Base-by-base conservation (phyloP, 306 rosid species). In the Geum urbanum region DNA sequence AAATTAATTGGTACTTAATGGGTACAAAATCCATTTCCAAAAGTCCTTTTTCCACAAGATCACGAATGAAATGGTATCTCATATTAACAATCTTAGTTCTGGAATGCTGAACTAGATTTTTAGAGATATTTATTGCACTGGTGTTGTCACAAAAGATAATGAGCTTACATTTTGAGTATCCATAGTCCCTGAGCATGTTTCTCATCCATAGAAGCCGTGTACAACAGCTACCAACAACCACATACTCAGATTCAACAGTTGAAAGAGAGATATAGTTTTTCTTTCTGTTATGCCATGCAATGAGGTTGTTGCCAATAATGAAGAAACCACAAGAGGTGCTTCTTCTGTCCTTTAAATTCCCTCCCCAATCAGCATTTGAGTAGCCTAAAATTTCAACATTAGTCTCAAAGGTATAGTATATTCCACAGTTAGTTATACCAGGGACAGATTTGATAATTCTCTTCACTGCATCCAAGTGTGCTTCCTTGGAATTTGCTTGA, bases 351-450 rank as follows among this genome's bases (percentile, higher is more conserved):
- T 35, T 9, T 1, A 15, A 1, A 1, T 59, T 59, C 0, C 32
- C 27, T 39, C 8, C 66, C 48, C 15, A 61, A 8, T 61, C 48
- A 0, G 4, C 20, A 61, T 61, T 4, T 0, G 16, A 61, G 2
- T 3, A 61, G 0, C 27, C 0, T 8, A 2, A 27, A 12, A 61
- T n/a, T 3, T 40, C 48, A 4, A 2, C 46, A 39, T 61, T 40
- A 0, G 49, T 39, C 0, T 61, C 47, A n/a, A 16, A 39, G 0
- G 66, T 16, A 3, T 8, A 61, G 4, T 0, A 9, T 0, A 61
- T 1, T 0, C 49, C 49, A 61, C 0, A 40, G 0, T 9, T 0
- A 0, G 0, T 4, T 2, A 43, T 66, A 0, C 4, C 0, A 9
- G 16, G 11, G 11, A 14, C 18, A 48, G 3, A 11, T 5, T 10